Conservation (phyloP, 768 basidiomycete species). For the Boletus tylopilopsis region DNA sequence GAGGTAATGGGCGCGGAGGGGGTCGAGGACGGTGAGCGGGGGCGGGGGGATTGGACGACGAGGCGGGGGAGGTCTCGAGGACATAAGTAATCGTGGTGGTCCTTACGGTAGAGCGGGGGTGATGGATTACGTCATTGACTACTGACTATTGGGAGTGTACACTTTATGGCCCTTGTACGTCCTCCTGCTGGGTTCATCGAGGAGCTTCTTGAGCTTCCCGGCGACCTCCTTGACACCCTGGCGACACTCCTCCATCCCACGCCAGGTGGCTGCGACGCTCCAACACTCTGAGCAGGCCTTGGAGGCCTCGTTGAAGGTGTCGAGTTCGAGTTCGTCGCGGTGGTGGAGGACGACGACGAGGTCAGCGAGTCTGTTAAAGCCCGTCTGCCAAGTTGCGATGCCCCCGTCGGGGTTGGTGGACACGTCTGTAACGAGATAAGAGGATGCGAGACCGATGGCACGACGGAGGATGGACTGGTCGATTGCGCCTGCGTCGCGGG, state of each 20-base stretch:
- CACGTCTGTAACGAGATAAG: constrained; percentile 74
- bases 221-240: constrained; percentile 62
- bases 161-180: constrained; percentile 32
- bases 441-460: constrained; percentile 67
- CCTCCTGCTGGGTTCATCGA: constrained; percentile 33
- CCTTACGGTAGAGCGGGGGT: background rate
- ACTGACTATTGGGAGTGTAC: constrained; percentile 27
- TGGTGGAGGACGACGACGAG: constrained; percentile 68
- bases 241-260: constrained; percentile 59
- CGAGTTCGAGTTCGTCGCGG: constrained; percentile 66
- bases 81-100: too few relatives aligned
- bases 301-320: constrained; percentile 64
- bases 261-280: constrained; percentile 67
- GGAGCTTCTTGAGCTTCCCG: constrained; percentile 50
- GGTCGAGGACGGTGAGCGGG: constrained; percentile 49
- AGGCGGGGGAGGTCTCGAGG: constrained; percentile 10
- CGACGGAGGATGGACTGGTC: constrained; percentile 62
- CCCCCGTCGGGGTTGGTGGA: constrained; percentile 59
- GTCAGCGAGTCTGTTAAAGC: constrained; percentile 68
- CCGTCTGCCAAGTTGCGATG: constrained; percentile 57
- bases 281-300: constrained; percentile 76
- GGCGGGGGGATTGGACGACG: background rate
- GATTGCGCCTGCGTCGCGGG: constrained; percentile 41
- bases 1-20: constrained; percentile 94
- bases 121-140: constrained; percentile 13